Base-by-base conservation (phyloP, 1,284 basidiomycete genomes). In the Cystobasidiaceae sp. region DNA sequence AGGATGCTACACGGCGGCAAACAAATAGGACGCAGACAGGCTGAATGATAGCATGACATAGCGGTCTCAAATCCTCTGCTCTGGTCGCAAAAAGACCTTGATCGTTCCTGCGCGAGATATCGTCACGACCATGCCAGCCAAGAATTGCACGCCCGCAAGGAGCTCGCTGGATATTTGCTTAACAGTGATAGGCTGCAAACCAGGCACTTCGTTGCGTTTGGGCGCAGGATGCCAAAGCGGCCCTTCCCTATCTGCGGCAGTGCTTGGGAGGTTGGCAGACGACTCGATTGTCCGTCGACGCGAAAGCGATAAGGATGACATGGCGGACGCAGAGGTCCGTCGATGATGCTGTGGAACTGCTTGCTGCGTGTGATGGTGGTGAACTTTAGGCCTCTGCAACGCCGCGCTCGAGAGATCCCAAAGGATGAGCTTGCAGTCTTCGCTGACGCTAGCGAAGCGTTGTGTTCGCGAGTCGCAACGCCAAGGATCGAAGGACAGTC, bases 381-480 rank as follows among this genome's bases (percentile, higher is more conserved):
- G 82, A 2, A 83, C 77, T 74, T 89, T 90, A 25, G 88, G 87
- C 66, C 88, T 80, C 71, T 90, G 85, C 55, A 90, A 75, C 13
- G 85, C 82, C 62, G 88, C 83, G 73, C 85, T 87, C 1, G 88
- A 90, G 71, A 94, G 91, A 75, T 96, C 92, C 92, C 92, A 94
- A 87, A 96, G 75, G 51, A 94, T 88, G 5, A 96, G 75, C 75
- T 93, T 93, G 75, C 93, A 93, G 74, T 97, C 93, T 76, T 96
- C 92, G 28, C 91, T 93, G 0, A 94, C 90, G 71, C 88, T 91
- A 1, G 88, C 90, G 72, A 97, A 94, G 23, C 75, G 67, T 56
- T 69, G 64, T 52, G 70, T 69, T 45, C 90, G 82, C 25, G 87
- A 88, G 71, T 93, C 90, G 71, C 88, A 89, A 23, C 87, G 83